Percentiles rank a stretch among this genome's conserved stretches.
These are phyloP conservation scores for Emmonsiellopsis sp. DNA, from an alignment of 2,329 filamentous ascomycete species.

Conservation along the genomic window DNA sequence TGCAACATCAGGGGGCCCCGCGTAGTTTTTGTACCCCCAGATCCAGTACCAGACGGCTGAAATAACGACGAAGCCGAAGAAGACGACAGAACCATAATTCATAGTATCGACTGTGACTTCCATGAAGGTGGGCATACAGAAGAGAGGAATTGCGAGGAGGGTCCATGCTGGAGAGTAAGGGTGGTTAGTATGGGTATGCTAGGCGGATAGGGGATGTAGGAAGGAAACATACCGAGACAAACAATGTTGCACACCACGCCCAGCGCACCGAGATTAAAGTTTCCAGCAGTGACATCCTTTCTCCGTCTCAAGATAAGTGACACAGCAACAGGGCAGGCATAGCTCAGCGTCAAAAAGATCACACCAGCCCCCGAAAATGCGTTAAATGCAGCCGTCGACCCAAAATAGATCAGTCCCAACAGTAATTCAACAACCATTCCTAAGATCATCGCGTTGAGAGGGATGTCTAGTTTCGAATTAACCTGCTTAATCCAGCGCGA, in stretches of 20 bases:
- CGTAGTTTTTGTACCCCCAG: constrained; percentile 8
- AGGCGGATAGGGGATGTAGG: too few relatives aligned
- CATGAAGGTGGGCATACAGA: constrained; percentile 45
- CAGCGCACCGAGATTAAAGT: constrained; percentile 31
- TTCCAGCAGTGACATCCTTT: too few relatives aligned
- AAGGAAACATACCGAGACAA: too few relatives aligned
- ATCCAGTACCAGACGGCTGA: constrained; percentile 43
- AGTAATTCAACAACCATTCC: constrained; percentile 41
- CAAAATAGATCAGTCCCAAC: constrained; percentile 42
- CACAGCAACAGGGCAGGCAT: constrained; percentile 42
- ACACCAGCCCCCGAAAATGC: constrained; percentile 48
- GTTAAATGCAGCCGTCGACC: constrained; percentile 39
- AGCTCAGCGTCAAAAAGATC: constrained; percentile 47
- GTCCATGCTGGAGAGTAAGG: constrained; percentile 33
- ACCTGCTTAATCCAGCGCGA: constrained; percentile 30
- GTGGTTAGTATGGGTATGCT: too few relatives aligned
- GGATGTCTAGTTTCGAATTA: constrained; percentile 28
- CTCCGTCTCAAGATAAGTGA: too few relatives aligned
- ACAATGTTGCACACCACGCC: background rate
- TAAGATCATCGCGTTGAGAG: constrained; percentile 35
- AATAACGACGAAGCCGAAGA: constrained; percentile 46
- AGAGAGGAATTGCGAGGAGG: constrained; percentile 44
- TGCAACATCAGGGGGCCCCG: too few relatives aligned
- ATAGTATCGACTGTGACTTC: constrained; percentile 46
- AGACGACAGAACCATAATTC: constrained; percentile 52